Evolutionary conservation across 352 stramenopile genomes (phyloP).

Genomic region (Pseudoperonospora humuli): DNA sequence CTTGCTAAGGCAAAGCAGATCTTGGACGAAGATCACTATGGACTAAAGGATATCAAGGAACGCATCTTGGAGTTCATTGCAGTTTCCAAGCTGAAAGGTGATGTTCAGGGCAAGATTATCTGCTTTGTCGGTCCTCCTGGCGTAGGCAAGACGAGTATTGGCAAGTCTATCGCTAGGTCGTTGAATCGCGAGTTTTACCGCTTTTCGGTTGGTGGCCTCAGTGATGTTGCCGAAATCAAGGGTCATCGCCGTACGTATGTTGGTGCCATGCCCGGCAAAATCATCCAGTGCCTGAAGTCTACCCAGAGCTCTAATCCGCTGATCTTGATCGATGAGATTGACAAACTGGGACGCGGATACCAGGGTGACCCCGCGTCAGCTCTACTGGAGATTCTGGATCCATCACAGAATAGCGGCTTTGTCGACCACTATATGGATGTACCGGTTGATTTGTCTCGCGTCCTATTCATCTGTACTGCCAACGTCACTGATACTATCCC

Average conservation of each 20-base stretch:
- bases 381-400: conserved; percentile 96
- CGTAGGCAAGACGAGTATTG: conserved; percentile 93
- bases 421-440: conserved; percentile 98
- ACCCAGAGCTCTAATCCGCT: conserved; percentile 95
- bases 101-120: conserved; percentile 97
- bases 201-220: conserved; percentile 96
- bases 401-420: conserved; percentile 95
- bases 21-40: conserved; percentile 97
- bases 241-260: conserved; percentile 98
- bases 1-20: conserved; percentile 89
- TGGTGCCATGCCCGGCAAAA: conserved; percentile 97
- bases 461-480: conserved; percentile 93
- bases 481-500: conserved; percentile 97
- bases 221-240: conserved; percentile 98
- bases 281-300: conserved; percentile 98
- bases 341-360: conserved; percentile 83
- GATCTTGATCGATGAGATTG: conserved; percentile 97
- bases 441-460: conserved; percentile 95
- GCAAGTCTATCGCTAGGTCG: conserved; percentile 93
- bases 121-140: conserved; percentile 93
- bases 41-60: conserved; percentile 97
- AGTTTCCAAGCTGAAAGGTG: conserved; percentile 94
- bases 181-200: conserved; percentile 97
- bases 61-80: conserved; percentile 99
- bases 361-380: conserved; percentile 94